Base-by-base conservation (phyloP, 176 grass and related monocot species). In the Ensete glaucum region DNA sequence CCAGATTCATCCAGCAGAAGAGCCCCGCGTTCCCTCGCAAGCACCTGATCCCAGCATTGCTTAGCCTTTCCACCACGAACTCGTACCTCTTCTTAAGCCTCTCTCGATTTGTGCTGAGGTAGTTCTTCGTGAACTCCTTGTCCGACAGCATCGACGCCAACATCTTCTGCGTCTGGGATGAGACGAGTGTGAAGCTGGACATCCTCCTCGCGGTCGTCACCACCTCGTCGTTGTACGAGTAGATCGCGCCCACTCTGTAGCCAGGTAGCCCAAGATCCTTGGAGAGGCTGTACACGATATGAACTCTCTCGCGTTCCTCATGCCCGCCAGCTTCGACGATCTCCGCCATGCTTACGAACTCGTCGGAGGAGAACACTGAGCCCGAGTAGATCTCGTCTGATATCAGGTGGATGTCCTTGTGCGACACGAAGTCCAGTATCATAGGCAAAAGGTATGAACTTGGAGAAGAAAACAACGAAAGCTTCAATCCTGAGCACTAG, bases 351-450 rank as follows among this genome's bases (percentile, higher is more conserved):
- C 92, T 96, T 73, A 85, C 78, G 52, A 96, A 85, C 62, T 91
- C 88, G 53, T 82, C 76, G 11, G 74, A 65, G 8, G 88, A 66
- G 78, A 96, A 96, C 16, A 96, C 88, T 0, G 92, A 96, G 25
- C 92, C 88, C 17, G 92, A 96, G 89, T 96, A 96, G 17, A 96
- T 91, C 85, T 96, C 92, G 78, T 96, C 92, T 75, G 92, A 89
- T 87, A 96, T 87, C 53, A 96, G 85, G 88, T 96, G 92, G 72
- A 96, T 91, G 83, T 91, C 81, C 57, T 82, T 77, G 14, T 67
- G 69, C 5, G 52, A n/a, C 17, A 83, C 81, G 70, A 96, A 96
- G 76, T 91, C 79, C 19, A 96, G 80, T 12, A 96, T 58, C 17
- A 58, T 15, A 0, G 55, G 14, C 10, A 17, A 19, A 58, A 3